Evolutionary conservation across 345 rosid genomes (phyloP), one percentile per base, ranked within the genome.

Genomic region (Rubroshorea leprosula): DNA sequence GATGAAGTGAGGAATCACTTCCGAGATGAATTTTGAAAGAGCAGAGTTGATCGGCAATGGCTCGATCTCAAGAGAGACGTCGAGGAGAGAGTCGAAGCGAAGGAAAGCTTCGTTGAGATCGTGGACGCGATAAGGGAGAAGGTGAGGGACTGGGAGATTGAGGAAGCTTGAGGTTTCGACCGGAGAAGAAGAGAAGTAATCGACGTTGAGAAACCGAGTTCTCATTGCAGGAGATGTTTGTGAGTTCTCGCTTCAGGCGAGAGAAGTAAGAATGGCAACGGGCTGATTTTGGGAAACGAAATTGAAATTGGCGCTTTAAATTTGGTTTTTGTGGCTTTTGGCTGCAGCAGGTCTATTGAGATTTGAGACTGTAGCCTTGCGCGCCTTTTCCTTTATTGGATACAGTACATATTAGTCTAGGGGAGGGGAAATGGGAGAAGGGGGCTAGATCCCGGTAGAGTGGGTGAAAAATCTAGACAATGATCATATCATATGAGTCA

Each of bases 171-270:
- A 78, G 76, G 78, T 74, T 78, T 69, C 72, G 53, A 26, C 49
- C 16, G 73, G 49, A 61, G 83, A 71, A 12, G 74, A 54, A 15
- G 73, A 38, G 78, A 86, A 80, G 78, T 72, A 72, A 67, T 86
- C 85, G 49, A 58, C 65, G 61, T 69, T 76, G 67, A 84, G 86
- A 68, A 84, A 88, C 61, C 88, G 90, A 75, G 78, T 77, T 74
- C 92, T 83, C 96, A 88, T 91, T 58, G 61, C 53, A 10, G 50
- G 12, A 35, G n/a, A 4, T 13, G 7, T 14, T 38, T 21, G 35
- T 5, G 46, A 53, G 17, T 26, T 35, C 41, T 31, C 15, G 38
- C 21, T 49, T 29, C 17, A 23, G 56, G 31, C 44, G 58, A 54
- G 48, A 35, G 25, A 46, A 44, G 60, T 44, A 5, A 8, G 5